Base-by-base conservation (phyloP, 2,329 filamentous ascomycete genomes). In the Thyridium curvatum region DNA sequence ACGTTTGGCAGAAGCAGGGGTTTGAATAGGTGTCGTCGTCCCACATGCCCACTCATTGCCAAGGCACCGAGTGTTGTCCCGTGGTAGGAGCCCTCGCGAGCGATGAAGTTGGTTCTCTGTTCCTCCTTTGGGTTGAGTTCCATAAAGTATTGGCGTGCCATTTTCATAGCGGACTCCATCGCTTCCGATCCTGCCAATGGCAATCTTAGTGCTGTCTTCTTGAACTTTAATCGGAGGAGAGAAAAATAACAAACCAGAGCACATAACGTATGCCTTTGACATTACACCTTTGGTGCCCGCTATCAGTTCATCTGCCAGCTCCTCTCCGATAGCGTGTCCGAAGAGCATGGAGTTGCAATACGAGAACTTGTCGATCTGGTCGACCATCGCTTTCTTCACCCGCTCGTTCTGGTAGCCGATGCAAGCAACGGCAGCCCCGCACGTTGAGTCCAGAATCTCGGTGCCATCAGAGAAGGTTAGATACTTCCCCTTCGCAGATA, bases 141-240 rank as follows among this genome's bases (percentile, higher is more conserved):
- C 8, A 74, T 59, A 42, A 69, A 76, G 47, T 75, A 81, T 48
- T 82, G 78, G 2, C 72, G 59, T 12, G 72, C 65, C n/a, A 82
- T 53, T 46, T 82, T 82, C 44, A 78, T 53, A 2, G 75, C 74
- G 6, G 74, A 73, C 49, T 82, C 78, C 35, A 72, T 66, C 4
- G 75, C 74, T 53, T 81, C 77, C 17, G 39, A 40, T n/a, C 39
- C 39, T 32, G 72, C 73, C 13, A 72, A 71, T 73, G 29, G 34
- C 14, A 41, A 26, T 32, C 39, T 18, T 17, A 38, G n/a, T 16
- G 21, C 28, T 30, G 9, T 30, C 28, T n/a, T 9, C 28, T n/a
- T 9, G 9, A 30, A 9, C n/a, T n/a, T 30, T 14, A 9, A 10
- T 8, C 32, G 15, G 17, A 13, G 18, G 3, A 14, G 13, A 18